These are phyloP conservation scores for Globisporangium sylvaticum DNA, from an alignment of 352 stramenopile genomes.

Conservation along the genomic window DNA sequence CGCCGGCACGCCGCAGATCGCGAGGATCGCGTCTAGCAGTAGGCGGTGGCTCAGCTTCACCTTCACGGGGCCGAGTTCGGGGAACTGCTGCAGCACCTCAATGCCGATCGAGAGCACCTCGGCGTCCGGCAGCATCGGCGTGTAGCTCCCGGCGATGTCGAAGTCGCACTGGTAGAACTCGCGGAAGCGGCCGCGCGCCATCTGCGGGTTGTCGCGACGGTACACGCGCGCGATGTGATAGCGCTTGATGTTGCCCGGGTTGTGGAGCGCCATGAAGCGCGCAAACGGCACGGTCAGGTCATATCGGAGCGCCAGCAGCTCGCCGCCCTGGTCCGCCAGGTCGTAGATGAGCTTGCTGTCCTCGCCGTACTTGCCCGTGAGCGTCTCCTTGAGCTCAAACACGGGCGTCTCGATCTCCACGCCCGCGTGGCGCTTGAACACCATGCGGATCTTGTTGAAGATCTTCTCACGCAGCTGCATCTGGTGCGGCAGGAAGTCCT, in stretches of 20 bases:
- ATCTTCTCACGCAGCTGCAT: slow-evolving; percentile 96
- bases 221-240: slow-evolving; percentile 98
- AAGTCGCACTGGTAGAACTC: slow-evolving; percentile 99
- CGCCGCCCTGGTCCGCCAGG: slow-evolving; percentile 96
- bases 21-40: slow-evolving; percentile 96
- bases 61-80: slow-evolving; percentile 88
- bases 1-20: slow-evolving; percentile 94
- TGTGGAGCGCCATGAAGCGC: slow-evolving; percentile 96
- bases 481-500: slow-evolving; percentile 95
- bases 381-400: slow-evolving; percentile 98
- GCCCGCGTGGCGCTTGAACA: slow-evolving; percentile 97
- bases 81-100: slow-evolving; percentile 88
- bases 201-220: slow-evolving; percentile 93
- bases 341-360: slow-evolving; percentile 99
- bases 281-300: slow-evolving; percentile 99
- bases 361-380: slow-evolving; percentile 99
- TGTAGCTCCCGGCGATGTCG: slow-evolving; percentile 95
- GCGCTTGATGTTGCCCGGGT: slow-evolving; percentile 97
- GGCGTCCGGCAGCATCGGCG: slow-evolving; percentile 95
- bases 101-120: slow-evolving; percentile 95
- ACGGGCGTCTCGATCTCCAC: slow-evolving; percentile 98
- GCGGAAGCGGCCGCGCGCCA: slow-evolving; percentile 94
- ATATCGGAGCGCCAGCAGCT: slow-evolving; percentile 93
- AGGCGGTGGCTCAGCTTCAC: slow-evolving; percentile 98
- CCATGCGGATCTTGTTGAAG: slow-evolving; percentile 95